These are phyloP conservation scores for Backusella australiensis DNA, from an alignment of 192 early-diverging fungal genomes.

Conservation along the genomic window DNA sequence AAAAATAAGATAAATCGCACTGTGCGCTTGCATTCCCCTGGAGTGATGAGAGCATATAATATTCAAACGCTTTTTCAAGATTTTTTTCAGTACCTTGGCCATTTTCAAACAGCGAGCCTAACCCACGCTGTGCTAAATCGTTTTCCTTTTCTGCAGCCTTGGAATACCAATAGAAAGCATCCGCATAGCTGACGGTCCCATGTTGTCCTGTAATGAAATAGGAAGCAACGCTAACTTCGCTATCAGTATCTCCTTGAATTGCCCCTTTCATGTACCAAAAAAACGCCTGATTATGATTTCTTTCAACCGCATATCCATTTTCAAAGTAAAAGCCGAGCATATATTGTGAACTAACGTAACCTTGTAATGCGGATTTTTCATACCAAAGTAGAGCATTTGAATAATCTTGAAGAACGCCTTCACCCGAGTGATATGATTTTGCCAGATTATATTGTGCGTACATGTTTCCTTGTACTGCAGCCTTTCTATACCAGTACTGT, in stretches of 20 bases:
- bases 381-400: background rate
- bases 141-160: background rate
- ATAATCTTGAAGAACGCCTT: constrained; percentile 15
- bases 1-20: background rate
- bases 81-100: background rate
- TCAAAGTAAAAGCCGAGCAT: background rate
- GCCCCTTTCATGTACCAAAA: constrained; percentile 3
- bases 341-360: background rate
- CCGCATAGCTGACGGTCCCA: background rate
- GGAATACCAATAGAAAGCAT: background rate
- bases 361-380: background rate
- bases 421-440: constrained; percentile 73
- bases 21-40: constrained; percentile 2
- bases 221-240: constrained; percentile 11
- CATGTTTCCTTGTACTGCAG: constrained; percentile 62
- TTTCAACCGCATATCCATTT: background rate
- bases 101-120: background rate
- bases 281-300: constrained; percentile 1
- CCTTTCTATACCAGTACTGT: constrained; percentile 63
- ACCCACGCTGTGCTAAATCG: background rate
- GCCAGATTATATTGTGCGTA: constrained; percentile 72
- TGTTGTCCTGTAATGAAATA: constrained; percentile 23
- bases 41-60: background rate
- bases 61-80: background rate
- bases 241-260: background rate